Evolutionary conservation across 2,329 filamentous ascomycete genomes (phyloP).

Genomic region (Aspergillus tamarii): DNA sequence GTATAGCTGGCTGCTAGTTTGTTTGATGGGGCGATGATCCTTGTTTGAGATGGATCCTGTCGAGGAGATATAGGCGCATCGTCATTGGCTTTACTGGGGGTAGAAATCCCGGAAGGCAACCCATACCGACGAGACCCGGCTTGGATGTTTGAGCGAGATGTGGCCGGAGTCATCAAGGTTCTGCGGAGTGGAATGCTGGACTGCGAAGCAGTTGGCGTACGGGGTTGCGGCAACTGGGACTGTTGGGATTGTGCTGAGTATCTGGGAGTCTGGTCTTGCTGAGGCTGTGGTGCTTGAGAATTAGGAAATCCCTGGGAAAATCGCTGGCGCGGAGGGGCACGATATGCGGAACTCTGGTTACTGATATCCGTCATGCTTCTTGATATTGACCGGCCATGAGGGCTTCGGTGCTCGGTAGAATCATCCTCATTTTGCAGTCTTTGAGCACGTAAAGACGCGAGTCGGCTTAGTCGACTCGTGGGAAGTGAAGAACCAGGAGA

Average conservation of each 20-base stretch:
- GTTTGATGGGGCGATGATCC: constrained; percentile 37
- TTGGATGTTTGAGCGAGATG: constrained; percentile 44
- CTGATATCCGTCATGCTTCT: constrained; percentile 48
- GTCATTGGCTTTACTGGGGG: constrained; percentile 25
- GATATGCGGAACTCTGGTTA: constrained; percentile 31
- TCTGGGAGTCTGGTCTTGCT: constrained; percentile 26
- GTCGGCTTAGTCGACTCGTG: constrained; percentile 43
- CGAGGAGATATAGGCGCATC: constrained; percentile 24
- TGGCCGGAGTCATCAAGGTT: constrained; percentile 39
- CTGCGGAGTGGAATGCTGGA: constrained; percentile 43
- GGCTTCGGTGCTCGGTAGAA: constrained; percentile 31
- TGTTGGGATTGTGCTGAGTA: constrained; percentile 28
- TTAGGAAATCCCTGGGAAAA: constrained; percentile 32
- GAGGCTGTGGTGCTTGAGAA: constrained; percentile 25
- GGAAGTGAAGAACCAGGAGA: constrained; percentile 28
- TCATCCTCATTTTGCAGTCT: constrained; percentile 43
- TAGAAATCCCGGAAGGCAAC: constrained; percentile 24
- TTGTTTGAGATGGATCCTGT: constrained; percentile 32
- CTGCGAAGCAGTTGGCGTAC: constrained; percentile 35
- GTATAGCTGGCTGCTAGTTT: constrained; percentile 43
- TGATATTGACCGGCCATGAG: constrained; percentile 42
- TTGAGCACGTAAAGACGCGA: constrained; percentile 43
- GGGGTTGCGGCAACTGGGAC: constrained; percentile 30
- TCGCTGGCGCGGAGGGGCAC: constrained; percentile 38
- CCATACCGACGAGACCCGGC: constrained; percentile 47